Evolutionary conservation across 176 grass and related monocot species (phyloP).

Genomic region (Oryza longistaminata): DNA sequence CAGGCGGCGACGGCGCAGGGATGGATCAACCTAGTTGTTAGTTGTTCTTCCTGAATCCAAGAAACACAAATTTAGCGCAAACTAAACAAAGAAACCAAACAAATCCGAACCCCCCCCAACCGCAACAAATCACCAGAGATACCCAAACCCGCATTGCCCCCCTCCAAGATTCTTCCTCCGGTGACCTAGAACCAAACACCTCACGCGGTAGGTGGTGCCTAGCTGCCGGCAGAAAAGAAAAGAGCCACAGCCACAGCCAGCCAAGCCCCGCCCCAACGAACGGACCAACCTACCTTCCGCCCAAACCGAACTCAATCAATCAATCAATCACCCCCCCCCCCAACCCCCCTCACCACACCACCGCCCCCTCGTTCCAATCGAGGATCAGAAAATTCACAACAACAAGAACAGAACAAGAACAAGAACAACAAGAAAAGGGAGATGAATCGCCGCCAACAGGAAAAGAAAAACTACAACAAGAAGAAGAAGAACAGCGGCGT

Average conservation of each 20-base stretch:
- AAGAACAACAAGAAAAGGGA: neutral
- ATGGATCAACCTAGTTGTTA: neutral
- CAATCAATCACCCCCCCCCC: neutral
- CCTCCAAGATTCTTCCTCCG: neutral
- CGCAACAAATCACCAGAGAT: neutral
- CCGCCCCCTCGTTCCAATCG: neutral
- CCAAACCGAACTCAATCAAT: neutral
- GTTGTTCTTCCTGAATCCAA: slow-evolving; percentile 11
- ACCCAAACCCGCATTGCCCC: slow-evolving; percentile 34
- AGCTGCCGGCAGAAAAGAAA: neutral
- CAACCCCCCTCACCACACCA: too few species aligned
- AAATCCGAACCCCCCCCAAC: neutral
- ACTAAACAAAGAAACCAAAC: neutral
- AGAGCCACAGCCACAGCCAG: neutral
- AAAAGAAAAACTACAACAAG: too few species aligned
- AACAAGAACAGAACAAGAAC: too few species aligned
- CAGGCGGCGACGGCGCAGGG: neutral
- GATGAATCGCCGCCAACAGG: too few species aligned
- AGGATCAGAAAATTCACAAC: neutral
- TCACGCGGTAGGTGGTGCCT: slow-evolving; percentile 29
- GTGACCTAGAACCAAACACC: slow-evolving; percentile 8
- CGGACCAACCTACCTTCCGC: slow-evolving; percentile 23
- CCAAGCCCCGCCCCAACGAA: slow-evolving; percentile 3
- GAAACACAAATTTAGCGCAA: slow-evolving; percentile 12
- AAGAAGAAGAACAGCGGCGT: slow-evolving; percentile 10